phyloP scores from a whole-genome alignment of 257 asterid species.

The Craterostigma plantagineum region DNA sequence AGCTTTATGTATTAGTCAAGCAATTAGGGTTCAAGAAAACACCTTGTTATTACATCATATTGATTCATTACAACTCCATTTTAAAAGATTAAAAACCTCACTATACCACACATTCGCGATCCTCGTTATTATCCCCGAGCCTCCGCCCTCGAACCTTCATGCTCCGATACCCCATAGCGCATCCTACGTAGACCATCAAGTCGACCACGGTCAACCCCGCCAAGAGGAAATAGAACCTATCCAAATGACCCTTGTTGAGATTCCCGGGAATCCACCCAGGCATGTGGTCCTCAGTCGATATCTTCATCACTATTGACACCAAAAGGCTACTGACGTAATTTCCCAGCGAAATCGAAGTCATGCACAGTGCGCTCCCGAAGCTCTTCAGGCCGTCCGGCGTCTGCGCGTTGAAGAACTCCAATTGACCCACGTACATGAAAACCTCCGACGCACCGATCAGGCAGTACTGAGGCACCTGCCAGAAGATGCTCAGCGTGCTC shows the following conservation, averaged over 20 bases:
- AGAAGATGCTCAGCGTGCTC: constrained; percentile 71
- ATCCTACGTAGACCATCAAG: constrained; percentile 34
- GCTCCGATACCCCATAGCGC: constrained; percentile 57
- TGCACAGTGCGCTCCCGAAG: constrained; percentile 88
- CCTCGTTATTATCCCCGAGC: constrained; percentile 13
- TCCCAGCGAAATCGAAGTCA: constrained; percentile 89
- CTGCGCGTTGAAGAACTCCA: constrained; percentile 27
- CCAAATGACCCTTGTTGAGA: constrained; percentile 73
- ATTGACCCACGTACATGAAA: constrained; percentile 57
- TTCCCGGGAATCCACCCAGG: constrained; percentile 91
- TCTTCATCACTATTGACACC: constrained; percentile 65
- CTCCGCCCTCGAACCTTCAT: constrained; percentile 31
- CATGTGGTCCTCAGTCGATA: constrained; percentile 48
- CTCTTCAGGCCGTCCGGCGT: constrained; percentile 88
- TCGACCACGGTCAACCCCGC: constrained; percentile 63
- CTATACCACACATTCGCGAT: neutral
- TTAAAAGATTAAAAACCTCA: too few relatives aligned
- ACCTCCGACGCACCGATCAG: constrained; percentile 85
- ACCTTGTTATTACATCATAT: too few relatives aligned
- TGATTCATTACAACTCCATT: too few relatives aligned
- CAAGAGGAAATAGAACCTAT: constrained; percentile 61
- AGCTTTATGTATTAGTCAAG: too few relatives aligned
- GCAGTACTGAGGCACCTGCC: constrained; percentile 90
- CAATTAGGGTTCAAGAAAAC: too few relatives aligned
- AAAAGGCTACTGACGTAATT: constrained; percentile 73